Evolutionary conservation across 306 rosid genomes (phyloP), one percentile per base, ranked within the genome.

Genomic region (Crataegus laevigata): DNA sequence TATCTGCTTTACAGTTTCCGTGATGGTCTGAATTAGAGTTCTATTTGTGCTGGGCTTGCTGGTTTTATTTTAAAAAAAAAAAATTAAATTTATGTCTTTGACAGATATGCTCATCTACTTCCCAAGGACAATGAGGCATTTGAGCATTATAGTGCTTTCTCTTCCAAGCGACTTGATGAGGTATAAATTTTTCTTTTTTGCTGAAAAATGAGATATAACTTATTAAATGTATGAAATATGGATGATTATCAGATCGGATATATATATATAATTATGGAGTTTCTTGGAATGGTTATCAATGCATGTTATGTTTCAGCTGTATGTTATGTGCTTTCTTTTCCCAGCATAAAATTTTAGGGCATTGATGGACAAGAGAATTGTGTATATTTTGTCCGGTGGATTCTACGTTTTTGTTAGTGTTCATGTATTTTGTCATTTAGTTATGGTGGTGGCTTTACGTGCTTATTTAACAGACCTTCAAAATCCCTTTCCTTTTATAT

Each of bases 81-180:
- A 65, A 68, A 32, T 28, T 28, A 12, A 40, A 40, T 40, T 40
- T 68, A 2, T 30, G 9, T 63, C 17, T 42, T 65, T 83, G 58
- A 25, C 87, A 93, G 99, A 80, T 92, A 87, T 78, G 91, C 91
- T 6, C 99, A 94, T 85, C 68, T 94, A 81, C 99, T 94, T 74
- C 99, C 97, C 25, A 85, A 82, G 81, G 93, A 92, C 71, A 91
- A 85, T 70, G 96, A 94, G 77, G 96, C 99, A 76, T 87, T 94
- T 85, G 99, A 89, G 78, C 96, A 86, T 82, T 94, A 94, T 78
- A 86, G 78, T 81, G 67, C 82, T 69, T 89, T 90, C 85, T 90
- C 89, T 73, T 83, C 91, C 74, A 94, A 90, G 92, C 92, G 91
- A 55, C 89, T 94, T 81, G 99, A 92, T 74, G 99, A 94, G 99